phyloP scores from a whole-genome alignment of 1,284 basidiomycete genomes.

The Rhodotorula sp. region DNA sequence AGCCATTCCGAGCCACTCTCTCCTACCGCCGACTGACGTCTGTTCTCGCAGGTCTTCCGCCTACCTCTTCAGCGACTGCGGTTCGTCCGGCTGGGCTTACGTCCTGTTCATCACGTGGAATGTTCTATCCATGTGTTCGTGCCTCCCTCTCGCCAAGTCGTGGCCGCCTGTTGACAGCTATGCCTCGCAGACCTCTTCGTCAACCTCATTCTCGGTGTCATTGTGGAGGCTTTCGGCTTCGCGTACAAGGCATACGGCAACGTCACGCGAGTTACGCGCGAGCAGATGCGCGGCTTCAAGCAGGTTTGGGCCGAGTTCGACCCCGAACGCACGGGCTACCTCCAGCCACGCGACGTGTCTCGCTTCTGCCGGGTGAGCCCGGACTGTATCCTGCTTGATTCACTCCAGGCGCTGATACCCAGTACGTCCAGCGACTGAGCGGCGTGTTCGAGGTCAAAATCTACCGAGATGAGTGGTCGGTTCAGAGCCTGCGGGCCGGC shows the following conservation, averaged over 20 bases:
- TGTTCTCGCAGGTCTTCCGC: conserved; percentile 50
- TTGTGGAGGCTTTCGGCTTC: conserved; percentile 88
- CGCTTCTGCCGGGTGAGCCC: conserved; percentile 74
- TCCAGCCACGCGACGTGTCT: conserved; percentile 70
- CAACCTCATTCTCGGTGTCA: conserved; percentile 48
- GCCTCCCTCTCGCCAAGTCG: no score
- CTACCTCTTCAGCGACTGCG: conserved; percentile 79
- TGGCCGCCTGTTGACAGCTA: not conserved
- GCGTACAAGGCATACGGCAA: conserved; percentile 68
- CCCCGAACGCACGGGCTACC: conserved; percentile 72
- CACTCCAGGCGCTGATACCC: not conserved
- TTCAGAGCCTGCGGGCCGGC: conserved; percentile 57
- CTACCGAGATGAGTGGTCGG: conserved; percentile 69
- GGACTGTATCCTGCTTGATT: conserved; percentile 3
- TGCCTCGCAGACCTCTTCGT: conserved; percentile 26
- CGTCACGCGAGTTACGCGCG: conserved; percentile 75
- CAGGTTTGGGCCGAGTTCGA: conserved; percentile 88
- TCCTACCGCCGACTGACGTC: no score
- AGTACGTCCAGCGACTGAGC: conserved; percentile 62
- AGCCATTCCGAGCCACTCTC: no score
- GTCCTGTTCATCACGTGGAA: conserved; percentile 95
- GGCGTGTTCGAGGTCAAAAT: conserved; percentile 83
- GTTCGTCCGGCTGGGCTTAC: conserved; percentile 81
- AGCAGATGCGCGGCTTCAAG: conserved; percentile 91
- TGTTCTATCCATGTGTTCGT: conserved; percentile 74